Evolutionary conservation across 352 stramenopile genomes (phyloP), one percentile per base, ranked within the genome.

Genomic region (Pythium phragmiticola): DNA sequence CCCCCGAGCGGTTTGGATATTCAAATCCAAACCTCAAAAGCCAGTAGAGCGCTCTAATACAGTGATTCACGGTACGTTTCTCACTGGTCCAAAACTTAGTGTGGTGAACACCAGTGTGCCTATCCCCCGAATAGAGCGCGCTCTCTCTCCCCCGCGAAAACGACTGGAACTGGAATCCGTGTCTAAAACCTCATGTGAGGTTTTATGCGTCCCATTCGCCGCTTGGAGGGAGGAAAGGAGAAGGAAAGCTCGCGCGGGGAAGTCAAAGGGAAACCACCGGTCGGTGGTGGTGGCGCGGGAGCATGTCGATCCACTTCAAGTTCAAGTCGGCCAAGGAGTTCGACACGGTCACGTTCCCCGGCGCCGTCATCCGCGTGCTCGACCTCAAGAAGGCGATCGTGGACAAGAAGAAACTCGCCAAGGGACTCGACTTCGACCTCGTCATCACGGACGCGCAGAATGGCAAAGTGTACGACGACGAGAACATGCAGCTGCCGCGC

Each of bases 381-480:
- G 88, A 96, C 72, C 76, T 97, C n/a, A 97, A 97, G 76, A 92
- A 95, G 65, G 89, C 89, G 33, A 97, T 97, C 62, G 91, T 97
- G 46, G 90, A 97, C 50, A 92, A 96, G 70, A 97, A 97, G 74
- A 95, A 96, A 58, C 80, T 97, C 26, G 84, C 86, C 63, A 97
- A 97, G 58, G 90, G 90, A 0, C 80, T 97, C 46, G 90, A 97
- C 64, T 96, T 97, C 56, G 90, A 97, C 57, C 77, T 97, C 3
- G 85, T 95, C 0, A 94, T 97, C 70, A 95, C 89, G 19, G 92
- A 97, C 70, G 89, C 90, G 39, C 87, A 97, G 66, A 97, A 89
- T 58, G 90, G 90, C 58, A 93, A 96, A 55, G 84, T 95, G 4
- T 97, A 97, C 70, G 87, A 95, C 56, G 89, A 97, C 50, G 90